A percentile compares a stretch with the other conserved stretches of the same genome.
These are phyloP conservation scores for Fusarium napiforme DNA, from an alignment of 2,329 filamentous ascomycete genomes.

Conservation along the genomic window DNA sequence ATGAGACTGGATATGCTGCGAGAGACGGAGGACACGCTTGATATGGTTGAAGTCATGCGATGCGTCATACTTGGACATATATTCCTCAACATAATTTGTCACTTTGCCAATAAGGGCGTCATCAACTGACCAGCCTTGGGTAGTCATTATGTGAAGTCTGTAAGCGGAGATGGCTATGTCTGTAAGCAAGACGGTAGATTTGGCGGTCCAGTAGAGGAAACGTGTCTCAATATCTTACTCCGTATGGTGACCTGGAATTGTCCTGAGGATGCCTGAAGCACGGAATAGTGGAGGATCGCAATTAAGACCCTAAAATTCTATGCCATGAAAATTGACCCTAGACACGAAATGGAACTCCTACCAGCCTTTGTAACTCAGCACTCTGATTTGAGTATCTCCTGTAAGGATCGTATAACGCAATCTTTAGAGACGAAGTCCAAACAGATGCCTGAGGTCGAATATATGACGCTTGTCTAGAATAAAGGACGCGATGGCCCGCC, in stretches of 20 bases:
- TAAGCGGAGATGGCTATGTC: not conserved
- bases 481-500: constrained; percentile 7
- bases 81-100: constrained; percentile 72
- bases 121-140: constrained; percentile 43
- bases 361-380: not conserved
- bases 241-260: constrained; percentile 1
- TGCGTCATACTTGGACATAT: constrained; percentile 82
- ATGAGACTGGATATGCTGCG: constrained; percentile 70
- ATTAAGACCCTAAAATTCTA: constrained; percentile 13
- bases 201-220: not conserved
- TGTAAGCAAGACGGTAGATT: not conserved
- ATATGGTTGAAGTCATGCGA: constrained; percentile 93
- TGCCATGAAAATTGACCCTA: constrained; percentile 6
- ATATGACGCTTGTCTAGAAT: not conserved
- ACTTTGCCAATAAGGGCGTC: constrained; percentile 65
- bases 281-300: not conserved
- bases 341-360: constrained; percentile 19
- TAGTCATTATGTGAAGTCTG: constrained; percentile 35
- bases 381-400: not conserved
- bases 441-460: not conserved
- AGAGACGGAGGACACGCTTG: constrained; percentile 78
- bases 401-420: not conserved
- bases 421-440: not conserved
- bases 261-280: not conserved
- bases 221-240: not conserved